Conservation (phyloP, 139 green algal genomes). For the Nannochloris sp. region DNA sequence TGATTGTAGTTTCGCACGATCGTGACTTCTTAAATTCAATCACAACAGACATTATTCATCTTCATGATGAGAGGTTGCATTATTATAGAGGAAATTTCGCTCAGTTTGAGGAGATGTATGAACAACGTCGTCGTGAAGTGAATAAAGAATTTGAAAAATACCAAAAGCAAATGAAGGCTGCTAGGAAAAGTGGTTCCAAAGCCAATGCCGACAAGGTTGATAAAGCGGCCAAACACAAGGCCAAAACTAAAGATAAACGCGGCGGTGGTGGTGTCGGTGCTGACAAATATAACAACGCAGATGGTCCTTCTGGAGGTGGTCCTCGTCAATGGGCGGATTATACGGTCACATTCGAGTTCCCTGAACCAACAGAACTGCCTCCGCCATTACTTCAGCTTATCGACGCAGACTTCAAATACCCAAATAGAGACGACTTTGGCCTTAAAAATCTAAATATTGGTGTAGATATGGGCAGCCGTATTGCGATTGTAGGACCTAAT, state of each 20-base stretch:
- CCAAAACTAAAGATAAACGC: slow-evolving; percentile 28
- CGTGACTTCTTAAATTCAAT: slow-evolving; percentile 97
- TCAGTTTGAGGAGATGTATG: slow-evolving; percentile 99
- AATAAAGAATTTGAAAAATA: slow-evolving; percentile 83
- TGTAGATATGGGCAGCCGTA: slow-evolving; percentile 93
- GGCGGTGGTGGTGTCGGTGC: slow-evolving; percentile 25
- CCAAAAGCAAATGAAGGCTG: slow-evolving; percentile 91
- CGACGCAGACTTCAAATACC: slow-evolving; percentile 95
- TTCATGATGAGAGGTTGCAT: slow-evolving; percentile 93
- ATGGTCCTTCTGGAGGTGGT: slow-evolving; percentile 6
- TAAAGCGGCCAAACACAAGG: slow-evolving; percentile 59
- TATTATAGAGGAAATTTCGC: slow-evolving; percentile 88
- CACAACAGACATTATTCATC: slow-evolving; percentile 99
- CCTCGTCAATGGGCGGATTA: slow-evolving; percentile 76
- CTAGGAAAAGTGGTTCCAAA: slow-evolving; percentile 66
- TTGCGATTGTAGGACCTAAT: slow-evolving; percentile 97
- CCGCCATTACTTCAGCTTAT: slow-evolving; percentile 74
- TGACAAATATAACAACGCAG: slow-evolving; percentile 27
- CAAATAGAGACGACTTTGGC: slow-evolving; percentile 82
- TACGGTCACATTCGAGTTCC: slow-evolving; percentile 90
- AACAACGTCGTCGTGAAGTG: slow-evolving; percentile 89
- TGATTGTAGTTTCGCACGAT: slow-evolving; percentile 98
- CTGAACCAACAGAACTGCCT: slow-evolving; percentile 83
- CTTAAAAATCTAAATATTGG: slow-evolving; percentile 93
- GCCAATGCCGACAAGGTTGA: slow-evolving; percentile 49